Percentiles rank a stretch among this genome's conserved stretches.
phyloP scores from a whole-genome alignment of 345 rosid species.

The Corchorus capsularis region DNA sequence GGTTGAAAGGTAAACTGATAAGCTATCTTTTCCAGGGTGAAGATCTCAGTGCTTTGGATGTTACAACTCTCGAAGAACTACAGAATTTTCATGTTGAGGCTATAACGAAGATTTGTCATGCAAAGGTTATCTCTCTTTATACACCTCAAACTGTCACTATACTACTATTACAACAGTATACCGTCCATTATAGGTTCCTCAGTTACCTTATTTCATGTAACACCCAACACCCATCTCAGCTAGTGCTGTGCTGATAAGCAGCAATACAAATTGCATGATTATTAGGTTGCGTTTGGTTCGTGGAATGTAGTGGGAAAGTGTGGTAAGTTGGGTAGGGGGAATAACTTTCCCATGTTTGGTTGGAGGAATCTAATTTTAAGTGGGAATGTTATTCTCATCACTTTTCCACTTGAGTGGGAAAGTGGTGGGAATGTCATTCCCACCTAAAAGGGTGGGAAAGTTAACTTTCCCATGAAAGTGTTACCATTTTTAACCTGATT shows the following conservation, averaged over 20 bases:
- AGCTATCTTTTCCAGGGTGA: constrained; percentile 46
- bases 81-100: constrained; percentile 62
- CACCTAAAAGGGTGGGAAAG: too few species aligned
- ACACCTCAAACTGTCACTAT: not conserved
- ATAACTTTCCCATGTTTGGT: too few species aligned
- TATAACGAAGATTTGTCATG: constrained; percentile 52
- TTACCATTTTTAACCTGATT: too few species aligned
- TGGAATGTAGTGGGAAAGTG: too few species aligned
- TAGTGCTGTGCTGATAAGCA: not conserved
- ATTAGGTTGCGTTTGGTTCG: too few species aligned
- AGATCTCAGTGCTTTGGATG: constrained; percentile 48
- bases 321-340: too few species aligned
- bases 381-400: too few species aligned
- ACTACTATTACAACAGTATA: not conserved
- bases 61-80: constrained; percentile 50
- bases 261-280: not conserved
- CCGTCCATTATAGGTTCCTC: not conserved
- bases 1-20: not conserved
- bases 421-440: too few species aligned
- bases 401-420: too few species aligned
- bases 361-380: too few species aligned
- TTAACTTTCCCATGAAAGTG: too few species aligned
- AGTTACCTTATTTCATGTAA: not conserved
- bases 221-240: not conserved
- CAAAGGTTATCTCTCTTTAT: constrained; percentile 40